A percentile compares a stretch with the other conserved stretches of the same genome.
phyloP scores from a whole-genome alignment of 768 basidiomycete genomes.

The Podaxis sp. region DNA sequence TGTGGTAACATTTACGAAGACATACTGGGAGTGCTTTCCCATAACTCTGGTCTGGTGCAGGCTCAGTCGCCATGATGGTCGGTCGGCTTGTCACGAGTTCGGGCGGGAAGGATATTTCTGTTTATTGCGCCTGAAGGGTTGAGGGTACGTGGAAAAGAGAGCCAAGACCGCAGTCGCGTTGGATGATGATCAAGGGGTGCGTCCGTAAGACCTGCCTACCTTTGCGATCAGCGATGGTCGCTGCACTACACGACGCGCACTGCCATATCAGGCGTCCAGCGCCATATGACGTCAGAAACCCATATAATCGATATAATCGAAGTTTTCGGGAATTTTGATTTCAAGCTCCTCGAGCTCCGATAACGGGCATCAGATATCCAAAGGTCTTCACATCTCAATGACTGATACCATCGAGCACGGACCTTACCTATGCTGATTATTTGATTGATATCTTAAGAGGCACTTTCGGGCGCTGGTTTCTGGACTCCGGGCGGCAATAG shows the following conservation, averaged over 20 bases:
- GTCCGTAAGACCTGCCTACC: background rate
- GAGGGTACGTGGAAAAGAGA: slow-evolving; percentile 6
- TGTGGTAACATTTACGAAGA: background rate
- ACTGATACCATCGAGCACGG: background rate
- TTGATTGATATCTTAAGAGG: background rate
- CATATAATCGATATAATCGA: background rate
- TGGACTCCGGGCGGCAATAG: background rate
- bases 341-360: background rate
- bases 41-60: slow-evolving; percentile 32
- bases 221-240: background rate
- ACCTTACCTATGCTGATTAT: background rate
- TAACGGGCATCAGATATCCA: background rate
- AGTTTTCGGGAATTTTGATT: background rate
- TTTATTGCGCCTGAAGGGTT: background rate
- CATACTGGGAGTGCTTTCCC: slow-evolving; percentile 56
- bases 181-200: slow-evolving; percentile 15
- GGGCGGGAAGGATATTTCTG: slow-evolving; percentile 5
- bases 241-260: background rate
- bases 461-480: background rate
- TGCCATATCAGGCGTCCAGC: background rate
- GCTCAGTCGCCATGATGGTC: slow-evolving; percentile 13
- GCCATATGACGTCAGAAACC: slow-evolving; percentile 1
- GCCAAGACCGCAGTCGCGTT: slow-evolving; percentile 11
- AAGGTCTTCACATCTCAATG: background rate
- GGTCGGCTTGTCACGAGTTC: background rate